Conservation (phyloP, 768 basidiomycete genomes). For the Tylopilus balloui region DNA sequence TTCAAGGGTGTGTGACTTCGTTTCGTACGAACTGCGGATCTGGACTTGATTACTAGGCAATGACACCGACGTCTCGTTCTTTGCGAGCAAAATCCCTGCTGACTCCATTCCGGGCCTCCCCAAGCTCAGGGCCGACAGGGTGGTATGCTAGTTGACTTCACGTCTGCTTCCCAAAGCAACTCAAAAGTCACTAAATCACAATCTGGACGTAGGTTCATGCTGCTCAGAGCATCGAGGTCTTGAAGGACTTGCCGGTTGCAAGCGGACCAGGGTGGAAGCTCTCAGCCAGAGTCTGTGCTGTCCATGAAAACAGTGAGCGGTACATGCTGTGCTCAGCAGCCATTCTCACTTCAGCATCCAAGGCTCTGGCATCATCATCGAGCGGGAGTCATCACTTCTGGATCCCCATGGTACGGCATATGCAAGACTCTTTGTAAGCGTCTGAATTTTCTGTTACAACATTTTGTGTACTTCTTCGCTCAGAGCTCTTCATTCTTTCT, state of each 20-base stretch:
- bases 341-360: not conserved
- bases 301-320: slow-evolving; percentile 77
- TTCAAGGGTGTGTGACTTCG: slow-evolving; percentile 50
- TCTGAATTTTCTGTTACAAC: not conserved
- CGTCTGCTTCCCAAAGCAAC: not conserved
- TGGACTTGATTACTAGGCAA: slow-evolving; percentile 37
- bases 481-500: slow-evolving; percentile 67
- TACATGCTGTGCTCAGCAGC: not conserved
- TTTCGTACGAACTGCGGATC: not conserved
- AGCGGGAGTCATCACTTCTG: slow-evolving; percentile 57
- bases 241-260: slow-evolving; percentile 71
- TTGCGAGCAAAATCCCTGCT: slow-evolving; percentile 43
- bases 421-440: slow-evolving; percentile 56
- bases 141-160: slow-evolving; percentile 41
- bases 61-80: slow-evolving; percentile 64
- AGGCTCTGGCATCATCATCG: slow-evolving; percentile 77
- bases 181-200: too few relatives aligned
- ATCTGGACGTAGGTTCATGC: slow-evolving; percentile 68
- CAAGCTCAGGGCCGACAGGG: slow-evolving; percentile 59
- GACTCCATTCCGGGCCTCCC: slow-evolving; percentile 62
- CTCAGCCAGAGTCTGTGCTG: slow-evolving; percentile 57
- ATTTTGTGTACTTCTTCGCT: not conserved
- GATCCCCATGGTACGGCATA: slow-evolving; percentile 57
- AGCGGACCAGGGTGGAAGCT: slow-evolving; percentile 80
- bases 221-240: slow-evolving; percentile 72